Percentiles rank a stretch among this genome's conserved stretches.
phyloP scores from a whole-genome alignment of 2,329 filamentous ascomycete genomes.

The Akanthomyces lecanii region DNA sequence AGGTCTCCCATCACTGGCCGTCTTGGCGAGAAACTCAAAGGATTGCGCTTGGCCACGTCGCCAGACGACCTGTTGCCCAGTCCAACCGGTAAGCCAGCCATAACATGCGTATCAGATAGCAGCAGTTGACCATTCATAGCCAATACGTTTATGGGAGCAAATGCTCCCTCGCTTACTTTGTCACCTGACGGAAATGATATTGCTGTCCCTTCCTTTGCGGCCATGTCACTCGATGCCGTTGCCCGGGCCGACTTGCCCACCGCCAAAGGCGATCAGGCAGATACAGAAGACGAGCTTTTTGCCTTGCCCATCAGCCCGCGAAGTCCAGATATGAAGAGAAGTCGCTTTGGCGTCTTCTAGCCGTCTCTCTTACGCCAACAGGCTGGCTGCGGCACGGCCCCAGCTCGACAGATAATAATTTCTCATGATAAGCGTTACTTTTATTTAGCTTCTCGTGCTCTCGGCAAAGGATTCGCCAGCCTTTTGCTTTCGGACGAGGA shows the following conservation, averaged over 20 bases:
- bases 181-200: constrained; percentile 31
- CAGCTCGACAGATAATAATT: not conserved
- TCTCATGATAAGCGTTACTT: constrained; percentile 5
- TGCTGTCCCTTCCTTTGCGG: constrained; percentile 34
- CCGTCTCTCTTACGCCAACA: not conserved
- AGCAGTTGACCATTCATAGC: constrained; percentile 21
- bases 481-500: not conserved
- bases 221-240: constrained; percentile 33
- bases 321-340: constrained; percentile 79
- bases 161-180: constrained; percentile 32
- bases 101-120: constrained; percentile 20
- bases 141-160: constrained; percentile 32
- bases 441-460: not conserved
- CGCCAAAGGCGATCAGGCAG: constrained; percentile 21
- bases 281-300: constrained; percentile 72
- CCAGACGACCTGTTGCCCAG: constrained; percentile 57
- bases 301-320: constrained; percentile 81
- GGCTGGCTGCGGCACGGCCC: not conserved
- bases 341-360: constrained; percentile 63
- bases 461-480: not conserved
- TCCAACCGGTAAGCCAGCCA: constrained; percentile 43
- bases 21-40: constrained; percentile 73
- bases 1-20: constrained; percentile 63
- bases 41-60: constrained; percentile 72
- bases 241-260: constrained; percentile 24